Conservation (phyloP, 176 grass and related monocot species). For the Carex cristatella region DNA sequence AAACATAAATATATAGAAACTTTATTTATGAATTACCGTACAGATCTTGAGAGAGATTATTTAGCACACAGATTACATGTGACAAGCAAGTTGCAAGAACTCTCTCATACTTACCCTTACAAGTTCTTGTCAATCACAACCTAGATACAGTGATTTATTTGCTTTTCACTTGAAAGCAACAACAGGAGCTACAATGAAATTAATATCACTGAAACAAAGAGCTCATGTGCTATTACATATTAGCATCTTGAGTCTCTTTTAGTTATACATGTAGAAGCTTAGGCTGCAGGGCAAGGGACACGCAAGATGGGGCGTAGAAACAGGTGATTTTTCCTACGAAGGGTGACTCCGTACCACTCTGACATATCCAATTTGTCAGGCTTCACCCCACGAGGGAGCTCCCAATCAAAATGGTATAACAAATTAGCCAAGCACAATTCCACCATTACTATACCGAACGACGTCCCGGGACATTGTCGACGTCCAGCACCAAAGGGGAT, state of each 20-base stretch:
- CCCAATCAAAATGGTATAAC: slow-evolving; percentile 39
- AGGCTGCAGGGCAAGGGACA: background rate
- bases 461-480: slow-evolving; percentile 28
- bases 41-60: too few relatives aligned
- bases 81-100: too few relatives aligned
- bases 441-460: background rate
- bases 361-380: slow-evolving; percentile 23
- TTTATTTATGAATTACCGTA: too few relatives aligned
- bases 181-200: background rate
- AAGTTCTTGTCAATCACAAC: too few relatives aligned
- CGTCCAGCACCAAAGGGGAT: slow-evolving; percentile 31
- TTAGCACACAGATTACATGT: too few relatives aligned
- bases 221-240: background rate
- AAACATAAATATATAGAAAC: too few relatives aligned
- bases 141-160: too few relatives aligned
- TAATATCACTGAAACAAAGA: background rate
- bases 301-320: background rate
- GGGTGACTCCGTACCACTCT: background rate
- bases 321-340: slow-evolving; percentile 4
- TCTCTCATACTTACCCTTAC: too few relatives aligned
- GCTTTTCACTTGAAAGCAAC: too few relatives aligned
- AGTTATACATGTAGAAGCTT: background rate
- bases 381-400: background rate
- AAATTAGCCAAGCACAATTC: slow-evolving; percentile 28
- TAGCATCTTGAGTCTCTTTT: background rate